phyloP scores from a whole-genome alignment of 164 flowering plant genomes.

The Houttuynia cordata region DNA sequence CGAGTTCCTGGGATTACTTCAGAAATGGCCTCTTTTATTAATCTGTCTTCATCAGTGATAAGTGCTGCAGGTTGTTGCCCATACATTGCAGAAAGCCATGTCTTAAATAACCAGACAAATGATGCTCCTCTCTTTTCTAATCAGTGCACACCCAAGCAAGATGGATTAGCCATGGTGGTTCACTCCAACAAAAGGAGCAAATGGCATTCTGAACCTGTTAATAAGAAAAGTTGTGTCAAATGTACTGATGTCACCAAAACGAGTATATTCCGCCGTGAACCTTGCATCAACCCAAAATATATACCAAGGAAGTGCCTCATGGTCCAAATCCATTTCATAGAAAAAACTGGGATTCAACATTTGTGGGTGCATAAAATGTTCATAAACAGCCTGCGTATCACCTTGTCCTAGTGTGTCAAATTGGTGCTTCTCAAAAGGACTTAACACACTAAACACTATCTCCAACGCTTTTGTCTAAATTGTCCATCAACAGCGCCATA shows the following conservation, averaged over 20 bases:
- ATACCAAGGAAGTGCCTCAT: neutral
- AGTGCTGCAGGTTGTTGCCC: constrained; percentile 6
- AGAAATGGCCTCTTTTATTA: constrained; percentile 2
- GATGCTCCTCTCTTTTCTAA: constrained; percentile 3
- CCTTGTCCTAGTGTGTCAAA: constrained; percentile 1
- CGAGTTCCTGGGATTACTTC: constrained; percentile 5
- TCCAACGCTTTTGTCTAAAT: neutral
- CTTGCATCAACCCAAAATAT: constrained; percentile 7
- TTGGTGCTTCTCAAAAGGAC: neutral
- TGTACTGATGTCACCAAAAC: constrained; percentile 4
- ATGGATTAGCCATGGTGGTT: constrained; percentile 7
- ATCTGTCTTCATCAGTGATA: constrained; percentile 5
- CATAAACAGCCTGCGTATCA: neutral
- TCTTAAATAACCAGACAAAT: constrained; percentile 8
- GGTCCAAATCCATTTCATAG: constrained; percentile 4
- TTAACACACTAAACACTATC: neutral
- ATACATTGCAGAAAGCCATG: constrained; percentile 9
- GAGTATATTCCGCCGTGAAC: neutral
- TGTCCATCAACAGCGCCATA: neutral
- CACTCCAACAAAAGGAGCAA: constrained; percentile 6
- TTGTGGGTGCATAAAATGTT: neutral
- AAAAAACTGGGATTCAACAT: constrained; percentile 1
- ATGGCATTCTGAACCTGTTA: constrained; percentile 1
- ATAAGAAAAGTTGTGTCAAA: constrained; percentile 7
- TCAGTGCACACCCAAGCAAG: constrained; percentile 2